These are phyloP conservation scores for Leishmania turanica DNA, from an alignment of 208 protist genomes.

Conservation along the genomic window DNA sequence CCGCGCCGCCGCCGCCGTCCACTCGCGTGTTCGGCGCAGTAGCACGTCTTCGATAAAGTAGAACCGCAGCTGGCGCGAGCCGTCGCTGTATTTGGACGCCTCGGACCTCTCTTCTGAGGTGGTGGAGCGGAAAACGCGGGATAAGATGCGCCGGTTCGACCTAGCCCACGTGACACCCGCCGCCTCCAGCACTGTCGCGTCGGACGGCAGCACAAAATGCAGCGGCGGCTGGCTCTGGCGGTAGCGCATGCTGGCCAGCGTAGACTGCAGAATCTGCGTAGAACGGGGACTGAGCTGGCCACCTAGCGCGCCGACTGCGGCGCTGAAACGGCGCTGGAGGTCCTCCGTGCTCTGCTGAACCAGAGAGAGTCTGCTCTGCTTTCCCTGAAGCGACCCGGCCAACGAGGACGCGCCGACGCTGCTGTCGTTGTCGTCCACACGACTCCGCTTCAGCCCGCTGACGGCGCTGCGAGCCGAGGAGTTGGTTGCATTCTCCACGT, in stretches of 20 bases:
- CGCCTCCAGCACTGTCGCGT: slow-evolving; percentile 15
- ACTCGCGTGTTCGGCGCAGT: slow-evolving; percentile 13
- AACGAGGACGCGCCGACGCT: slow-evolving; percentile 20
- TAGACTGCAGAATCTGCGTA: slow-evolving; percentile 35
- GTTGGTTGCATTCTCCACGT: background rate
- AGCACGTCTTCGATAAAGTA: slow-evolving; percentile 78
- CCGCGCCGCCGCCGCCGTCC: background rate
- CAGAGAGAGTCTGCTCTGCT: slow-evolving; percentile 9
- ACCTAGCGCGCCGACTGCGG: background rate
- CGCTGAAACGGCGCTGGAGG: slow-evolving; percentile 25
- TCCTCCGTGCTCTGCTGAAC: slow-evolving; percentile 31
- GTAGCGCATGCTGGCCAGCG: slow-evolving; percentile 40
- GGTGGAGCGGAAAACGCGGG: slow-evolving; percentile 58
- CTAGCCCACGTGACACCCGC: slow-evolving; percentile 50
- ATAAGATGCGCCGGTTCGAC: slow-evolving; percentile 68
- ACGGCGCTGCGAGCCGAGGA: background rate
- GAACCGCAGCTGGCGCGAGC: slow-evolving; percentile 59
- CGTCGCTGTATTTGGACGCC: slow-evolving; percentile 51
- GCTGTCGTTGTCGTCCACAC: background rate
- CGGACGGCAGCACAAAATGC: slow-evolving; percentile 42
- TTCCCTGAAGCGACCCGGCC: slow-evolving; percentile 11
- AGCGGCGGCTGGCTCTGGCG: slow-evolving; percentile 49
- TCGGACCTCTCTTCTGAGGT: slow-evolving; percentile 20
- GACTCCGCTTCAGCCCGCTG: slow-evolving; percentile 19
- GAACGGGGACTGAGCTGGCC: slow-evolving; percentile 9